Base-by-base conservation (phyloP, 768 basidiomycete genomes). In the Lactarius vividus region DNA sequence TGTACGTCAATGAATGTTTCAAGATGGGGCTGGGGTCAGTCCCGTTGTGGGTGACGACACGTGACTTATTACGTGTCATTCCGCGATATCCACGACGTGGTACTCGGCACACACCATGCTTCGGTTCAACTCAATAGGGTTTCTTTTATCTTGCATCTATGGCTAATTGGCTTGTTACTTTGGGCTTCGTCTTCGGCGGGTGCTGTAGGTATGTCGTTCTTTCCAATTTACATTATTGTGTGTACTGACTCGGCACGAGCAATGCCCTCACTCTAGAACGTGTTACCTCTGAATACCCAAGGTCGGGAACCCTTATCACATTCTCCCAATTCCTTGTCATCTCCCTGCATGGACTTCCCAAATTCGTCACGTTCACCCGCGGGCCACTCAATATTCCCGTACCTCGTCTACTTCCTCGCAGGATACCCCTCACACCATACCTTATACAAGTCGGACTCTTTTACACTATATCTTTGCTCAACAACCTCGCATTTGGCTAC, bases 401-500 rank as follows among this genome's bases (percentile, higher is more conserved):
- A 10, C 88, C 86, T 7, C 79, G 80, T 4, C 78, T 92, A 26
- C 85, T 83, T 70, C 80, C 82, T 13, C 83, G 89, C 8, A 79
- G 79, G 67, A 86, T 96, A 13, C 92, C 94, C 6, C 73, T 96
- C 23, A 75, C 77, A 9, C 80, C 87, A 15, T 96, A 96, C 79
- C 71, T 90, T 31, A 76, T 87, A 2, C 94, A 97, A 76, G 94
- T 96, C 56, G 80, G 81, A 1, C 79, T 98, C 40, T 96, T 96
- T 77, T 88, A 91, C 66, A 75, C 82, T 4, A 81, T 94, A 59
- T 94, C 92, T 7, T 73, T 91, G 66, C 79, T 98, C 70, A 98
- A 97, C 75, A 97, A 96, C 77, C 85, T 84, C n/a, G 94, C 93
- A 0, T 96, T 98, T 73, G 89, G 83, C 7, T 94, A 89, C 74